These are phyloP conservation scores for Fusarium coffeatum DNA, from an alignment of 2,329 filamentous ascomycete species.

Conservation along the genomic window DNA sequence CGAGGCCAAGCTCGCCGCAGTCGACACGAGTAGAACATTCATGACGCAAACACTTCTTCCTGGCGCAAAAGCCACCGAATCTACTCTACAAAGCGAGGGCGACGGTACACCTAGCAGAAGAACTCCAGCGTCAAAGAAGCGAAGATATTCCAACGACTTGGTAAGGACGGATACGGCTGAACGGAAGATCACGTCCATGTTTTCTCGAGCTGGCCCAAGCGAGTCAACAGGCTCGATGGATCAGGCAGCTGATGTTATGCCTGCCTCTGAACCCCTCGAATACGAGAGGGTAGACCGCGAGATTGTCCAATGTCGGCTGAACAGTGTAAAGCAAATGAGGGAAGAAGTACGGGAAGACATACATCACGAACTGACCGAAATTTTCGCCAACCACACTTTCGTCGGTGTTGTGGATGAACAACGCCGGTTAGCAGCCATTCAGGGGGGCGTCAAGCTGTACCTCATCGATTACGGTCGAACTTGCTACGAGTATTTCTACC, in stretches of 20 bases:
- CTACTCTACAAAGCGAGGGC: slow-evolving; percentile 43
- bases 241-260: slow-evolving; percentile 51
- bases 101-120: slow-evolving; percentile 49
- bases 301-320: slow-evolving; percentile 76
- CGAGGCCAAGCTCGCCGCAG: slow-evolving; percentile 79
- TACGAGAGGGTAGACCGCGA: slow-evolving; percentile 81
- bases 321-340: slow-evolving; percentile 87
- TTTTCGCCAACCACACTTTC: slow-evolving; percentile 89
- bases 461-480: slow-evolving; percentile 92
- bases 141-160: slow-evolving; percentile 75
- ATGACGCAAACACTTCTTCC: slow-evolving; percentile 91
- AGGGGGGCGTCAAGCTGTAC: slow-evolving; percentile 91
- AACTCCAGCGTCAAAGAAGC: slow-evolving; percentile 54
- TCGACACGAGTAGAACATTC: slow-evolving; percentile 94
- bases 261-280: slow-evolving; percentile 64
- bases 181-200: slow-evolving; percentile 97
- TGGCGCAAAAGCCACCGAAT: slow-evolving; percentile 59
- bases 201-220: slow-evolving; percentile 65
- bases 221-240: slow-evolving; percentile 35
- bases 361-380: slow-evolving; percentile 87
- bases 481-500: slow-evolving; percentile 93
- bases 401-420: slow-evolving; percentile 91
- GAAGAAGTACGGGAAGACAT: slow-evolving; percentile 82
- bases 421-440: slow-evolving; percentile 89
- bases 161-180: slow-evolving; percentile 89